These are phyloP conservation scores for Penicillium corylophilum DNA, from an alignment of 2,329 filamentous ascomycete species.

Conservation along the genomic window DNA sequence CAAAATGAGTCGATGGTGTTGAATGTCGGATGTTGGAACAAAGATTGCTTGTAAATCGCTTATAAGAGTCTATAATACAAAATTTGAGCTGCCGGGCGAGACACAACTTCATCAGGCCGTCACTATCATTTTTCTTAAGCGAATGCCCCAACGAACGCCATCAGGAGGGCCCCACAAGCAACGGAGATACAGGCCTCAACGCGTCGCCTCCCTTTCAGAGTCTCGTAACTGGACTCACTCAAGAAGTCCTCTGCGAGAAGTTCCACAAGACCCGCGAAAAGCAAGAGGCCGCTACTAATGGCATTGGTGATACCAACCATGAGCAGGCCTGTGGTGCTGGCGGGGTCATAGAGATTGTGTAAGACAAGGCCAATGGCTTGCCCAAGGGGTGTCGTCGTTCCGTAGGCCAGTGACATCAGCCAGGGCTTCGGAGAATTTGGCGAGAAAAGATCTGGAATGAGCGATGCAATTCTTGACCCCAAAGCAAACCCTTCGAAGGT, in stretches of 20 bases:
- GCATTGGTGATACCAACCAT: conserved; percentile 88
- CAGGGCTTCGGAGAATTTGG: conserved; percentile 71
- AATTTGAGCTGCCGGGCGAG: neutral
- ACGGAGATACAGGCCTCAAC: conserved; percentile 63
- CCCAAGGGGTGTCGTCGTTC: conserved; percentile 73
- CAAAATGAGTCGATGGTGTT: neutral
- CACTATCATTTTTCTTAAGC: conserved; percentile 41
- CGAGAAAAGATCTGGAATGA: conserved; percentile 65
- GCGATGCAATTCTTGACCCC: conserved; percentile 78
- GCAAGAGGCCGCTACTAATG: conserved; percentile 73
- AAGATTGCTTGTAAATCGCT: neutral
- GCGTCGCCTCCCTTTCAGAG: conserved; percentile 57
- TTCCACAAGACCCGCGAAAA: conserved; percentile 83
- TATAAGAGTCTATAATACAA: neutral
- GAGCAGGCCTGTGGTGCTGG: conserved; percentile 70
- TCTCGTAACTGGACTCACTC: conserved; percentile 63
- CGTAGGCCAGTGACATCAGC: conserved; percentile 64
- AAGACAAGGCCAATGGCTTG: conserved; percentile 78
- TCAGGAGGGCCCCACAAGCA: conserved; percentile 58
- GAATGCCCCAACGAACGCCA: conserved; percentile 68
- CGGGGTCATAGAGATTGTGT: conserved; percentile 77
- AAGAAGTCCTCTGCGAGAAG: conserved; percentile 81
- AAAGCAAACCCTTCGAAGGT: conserved; percentile 86
- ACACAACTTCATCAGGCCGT: neutral
- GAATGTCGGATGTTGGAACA: neutral